These are phyloP conservation scores for Debaryomyces castellii DNA, from an alignment of 805 yeast genomes.

Conservation along the genomic window DNA sequence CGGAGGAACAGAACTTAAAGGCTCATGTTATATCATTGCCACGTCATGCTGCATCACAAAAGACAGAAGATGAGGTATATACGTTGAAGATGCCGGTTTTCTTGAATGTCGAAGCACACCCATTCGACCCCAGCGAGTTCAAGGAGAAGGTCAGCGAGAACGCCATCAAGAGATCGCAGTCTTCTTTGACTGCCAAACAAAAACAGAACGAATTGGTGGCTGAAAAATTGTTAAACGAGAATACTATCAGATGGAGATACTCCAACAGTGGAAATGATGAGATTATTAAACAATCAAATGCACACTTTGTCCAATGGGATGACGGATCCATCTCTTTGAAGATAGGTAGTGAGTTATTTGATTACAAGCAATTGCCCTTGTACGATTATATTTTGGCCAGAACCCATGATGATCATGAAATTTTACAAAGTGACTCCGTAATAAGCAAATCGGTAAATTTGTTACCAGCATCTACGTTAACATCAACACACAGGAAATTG, in stretches of 20 bases:
- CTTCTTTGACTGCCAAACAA: conserved; percentile 37
- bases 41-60: conserved; percentile 46
- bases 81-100: conserved; percentile 78
- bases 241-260: conserved; percentile 93
- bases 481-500: conserved; percentile 76
- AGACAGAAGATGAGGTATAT: conserved; percentile 37
- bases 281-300: conserved; percentile 81
- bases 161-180: conserved; percentile 24
- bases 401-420: conserved; percentile 68
- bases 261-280: conserved; percentile 70
- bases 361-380: conserved; percentile 61
- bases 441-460: conserved; percentile 68
- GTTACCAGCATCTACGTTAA: conserved; percentile 87
- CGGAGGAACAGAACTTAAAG: conserved; percentile 30
- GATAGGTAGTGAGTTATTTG: conserved; percentile 85
- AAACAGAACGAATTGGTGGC: conserved; percentile 50
- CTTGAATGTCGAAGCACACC: conserved; percentile 76
- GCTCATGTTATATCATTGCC: conserved; percentile 42
- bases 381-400: conserved; percentile 72
- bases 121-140: conserved; percentile 76
- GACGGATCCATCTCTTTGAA: conserved; percentile 88
- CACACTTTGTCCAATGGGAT: conserved; percentile 90
- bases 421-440: conserved; percentile 67
- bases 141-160: conserved; percentile 47
- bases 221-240: conserved; percentile 69